Conservation (phyloP, 2,329 filamentous ascomycete species). For the Tolypocladium guangdongense region DNA sequence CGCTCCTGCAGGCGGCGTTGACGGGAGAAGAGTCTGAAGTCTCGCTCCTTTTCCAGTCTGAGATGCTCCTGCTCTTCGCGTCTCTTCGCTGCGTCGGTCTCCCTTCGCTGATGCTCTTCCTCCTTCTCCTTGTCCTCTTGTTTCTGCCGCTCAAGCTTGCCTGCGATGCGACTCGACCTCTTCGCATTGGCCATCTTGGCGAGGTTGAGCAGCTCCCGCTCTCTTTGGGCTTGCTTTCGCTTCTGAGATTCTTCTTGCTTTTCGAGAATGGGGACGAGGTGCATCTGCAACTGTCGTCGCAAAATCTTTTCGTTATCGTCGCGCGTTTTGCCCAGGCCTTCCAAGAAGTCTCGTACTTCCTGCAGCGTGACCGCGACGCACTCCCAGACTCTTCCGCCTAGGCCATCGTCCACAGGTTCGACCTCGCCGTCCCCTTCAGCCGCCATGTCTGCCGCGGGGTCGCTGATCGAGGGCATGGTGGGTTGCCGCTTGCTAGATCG, state of each 20-base stretch:
- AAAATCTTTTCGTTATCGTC: constrained; percentile 80
- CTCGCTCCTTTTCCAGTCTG: constrained; percentile 60
- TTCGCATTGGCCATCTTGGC: constrained; percentile 91
- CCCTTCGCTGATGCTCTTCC: constrained; percentile 39
- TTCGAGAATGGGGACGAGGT: constrained; percentile 77
- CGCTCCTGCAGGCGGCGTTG: constrained; percentile 81
- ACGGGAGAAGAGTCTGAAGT: constrained; percentile 69
- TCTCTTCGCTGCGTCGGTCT: constrained; percentile 52
- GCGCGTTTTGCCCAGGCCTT: constrained; percentile 60
- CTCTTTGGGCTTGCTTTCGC: constrained; percentile 52
- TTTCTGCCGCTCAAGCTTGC: constrained; percentile 67
- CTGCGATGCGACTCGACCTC: constrained; percentile 79
- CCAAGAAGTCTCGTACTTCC: constrained; percentile 64
- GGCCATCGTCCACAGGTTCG: constrained; percentile 36
- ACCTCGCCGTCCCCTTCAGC: constrained; percentile 21
- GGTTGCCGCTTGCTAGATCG: constrained; percentile 66
- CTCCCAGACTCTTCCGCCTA: constrained; percentile 78
- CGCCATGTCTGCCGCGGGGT: constrained; percentile 19
- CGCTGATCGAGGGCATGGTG: constrained; percentile 24
- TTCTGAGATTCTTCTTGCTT: constrained; percentile 67
- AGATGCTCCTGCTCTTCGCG: constrained; percentile 53
- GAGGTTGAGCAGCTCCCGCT: constrained; percentile 70
- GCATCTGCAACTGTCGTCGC: constrained; percentile 57
- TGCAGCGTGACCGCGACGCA: constrained; percentile 73
- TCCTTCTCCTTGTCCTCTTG: constrained; percentile 61